Evolutionary conservation across 2,329 filamentous ascomycete genomes (phyloP).

Genomic region (Diaporthe citri): DNA sequence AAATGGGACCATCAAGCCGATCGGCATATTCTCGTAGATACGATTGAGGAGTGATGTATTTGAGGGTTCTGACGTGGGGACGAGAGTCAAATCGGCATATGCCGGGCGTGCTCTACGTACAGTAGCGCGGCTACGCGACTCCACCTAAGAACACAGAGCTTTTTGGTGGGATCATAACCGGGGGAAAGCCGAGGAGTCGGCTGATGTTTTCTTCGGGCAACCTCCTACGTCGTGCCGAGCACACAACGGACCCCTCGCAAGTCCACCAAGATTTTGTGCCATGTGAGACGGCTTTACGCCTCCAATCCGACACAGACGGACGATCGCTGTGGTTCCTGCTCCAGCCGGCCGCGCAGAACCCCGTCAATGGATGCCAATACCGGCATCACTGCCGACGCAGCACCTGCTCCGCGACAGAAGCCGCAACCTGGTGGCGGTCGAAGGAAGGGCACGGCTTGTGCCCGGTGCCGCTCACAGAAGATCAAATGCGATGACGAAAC

Average conservation of each 20-base stretch:
- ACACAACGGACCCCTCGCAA: background rate
- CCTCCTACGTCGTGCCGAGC: background rate
- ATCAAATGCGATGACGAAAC: constrained; percentile 49
- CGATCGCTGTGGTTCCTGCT: background rate
- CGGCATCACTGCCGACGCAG: constrained; percentile 24
- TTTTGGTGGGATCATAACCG: background rate
- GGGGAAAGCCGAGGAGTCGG: constrained; percentile 14
- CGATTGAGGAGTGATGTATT: background rate
- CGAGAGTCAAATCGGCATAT: constrained; percentile 6
- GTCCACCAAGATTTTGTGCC: background rate
- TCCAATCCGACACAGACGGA: background rate
- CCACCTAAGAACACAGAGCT: background rate
- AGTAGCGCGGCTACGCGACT: background rate
- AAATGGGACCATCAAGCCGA: too few relatives aligned
- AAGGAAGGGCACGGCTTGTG: constrained; percentile 50
- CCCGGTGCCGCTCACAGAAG: constrained; percentile 50
- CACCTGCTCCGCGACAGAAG: constrained; percentile 3
- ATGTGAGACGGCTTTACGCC: background rate
- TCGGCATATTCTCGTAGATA: constrained; percentile 15
- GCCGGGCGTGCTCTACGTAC: background rate
- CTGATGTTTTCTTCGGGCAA: background rate
- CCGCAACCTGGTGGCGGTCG: constrained; percentile 4
- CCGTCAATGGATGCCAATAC: background rate
- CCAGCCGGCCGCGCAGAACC: constrained; percentile 28
- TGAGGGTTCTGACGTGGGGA: background rate